Evolutionary conservation across 352 stramenopile species (phyloP).

Genomic region (Aphanomyces cochlioides): DNA sequence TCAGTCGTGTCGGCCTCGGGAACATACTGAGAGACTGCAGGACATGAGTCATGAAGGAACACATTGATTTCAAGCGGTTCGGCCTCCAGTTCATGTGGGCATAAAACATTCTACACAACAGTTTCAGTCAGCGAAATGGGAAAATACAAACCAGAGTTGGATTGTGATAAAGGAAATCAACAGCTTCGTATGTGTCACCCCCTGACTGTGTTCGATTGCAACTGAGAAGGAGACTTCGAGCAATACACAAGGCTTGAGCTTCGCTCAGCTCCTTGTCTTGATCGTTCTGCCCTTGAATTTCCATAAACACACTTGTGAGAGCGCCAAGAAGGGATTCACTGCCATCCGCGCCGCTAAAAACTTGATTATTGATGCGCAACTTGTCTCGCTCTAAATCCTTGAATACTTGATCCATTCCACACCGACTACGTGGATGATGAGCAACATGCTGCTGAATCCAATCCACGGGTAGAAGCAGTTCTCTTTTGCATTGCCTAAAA

Average conservation of each 20-base stretch:
- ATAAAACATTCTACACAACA: constrained; percentile 22
- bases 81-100: constrained; percentile 17
- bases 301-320: constrained; percentile 17
- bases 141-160: constrained; percentile 4
- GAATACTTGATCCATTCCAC: constrained; percentile 29
- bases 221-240: constrained; percentile 18
- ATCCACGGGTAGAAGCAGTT: constrained; percentile 20
- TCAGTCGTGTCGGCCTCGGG: constrained; percentile 1
- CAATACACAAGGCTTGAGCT: constrained; percentile 13
- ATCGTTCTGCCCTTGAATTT: constrained; percentile 12
- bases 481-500: neutral
- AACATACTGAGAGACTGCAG: constrained; percentile 5
- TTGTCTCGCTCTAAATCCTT: constrained; percentile 29
- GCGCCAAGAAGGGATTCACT: constrained; percentile 22
- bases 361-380: constrained; percentile 19
- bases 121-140: neutral
- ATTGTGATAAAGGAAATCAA: constrained; percentile 29
- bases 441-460: constrained; percentile 15
- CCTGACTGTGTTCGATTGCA: constrained; percentile 29
- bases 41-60: constrained; percentile 20
- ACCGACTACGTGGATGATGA: neutral
- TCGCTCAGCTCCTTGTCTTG: constrained; percentile 16
- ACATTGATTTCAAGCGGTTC: constrained; percentile 26
- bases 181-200: constrained; percentile 29
- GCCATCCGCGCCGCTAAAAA: constrained; percentile 22